Percentiles rank a stretch among this genome's conserved stretches.
Evolutionary conservation across 1,284 basidiomycete genomes (phyloP).

Genomic region (Austroboletus novae-zelandiae): DNA sequence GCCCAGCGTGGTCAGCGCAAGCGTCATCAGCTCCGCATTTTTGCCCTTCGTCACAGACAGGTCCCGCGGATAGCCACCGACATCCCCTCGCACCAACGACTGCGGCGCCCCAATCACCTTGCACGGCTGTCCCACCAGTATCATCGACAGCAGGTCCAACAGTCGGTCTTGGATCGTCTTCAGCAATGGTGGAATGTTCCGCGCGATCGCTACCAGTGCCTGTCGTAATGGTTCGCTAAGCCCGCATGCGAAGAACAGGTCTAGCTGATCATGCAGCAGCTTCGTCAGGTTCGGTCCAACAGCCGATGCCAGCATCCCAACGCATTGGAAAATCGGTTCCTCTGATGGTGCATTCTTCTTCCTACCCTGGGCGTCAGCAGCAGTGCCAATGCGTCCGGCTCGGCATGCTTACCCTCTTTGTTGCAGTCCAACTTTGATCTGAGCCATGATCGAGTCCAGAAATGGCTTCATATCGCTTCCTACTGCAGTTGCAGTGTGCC

Average conservation of each 20-base stretch:
- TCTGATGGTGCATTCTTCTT: conserved; percentile 94
- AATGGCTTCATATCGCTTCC: conserved; percentile 96
- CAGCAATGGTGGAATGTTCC: conserved; percentile 87
- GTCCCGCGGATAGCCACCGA: conserved; percentile 52
- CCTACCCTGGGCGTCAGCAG: conserved; percentile 40
- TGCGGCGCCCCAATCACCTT: conserved; percentile 81
- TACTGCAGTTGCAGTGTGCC: conserved; percentile 90
- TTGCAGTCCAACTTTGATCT: conserved; percentile 88
- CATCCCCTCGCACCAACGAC: conserved; percentile 52
- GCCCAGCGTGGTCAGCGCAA: conserved; percentile 88
- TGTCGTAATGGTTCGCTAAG: conserved; percentile 87
- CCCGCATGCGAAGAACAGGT: conserved; percentile 96
- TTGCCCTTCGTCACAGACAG: conserved; percentile 54
- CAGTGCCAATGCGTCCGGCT: conserved; percentile 5
- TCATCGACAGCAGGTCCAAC: conserved; percentile 78
- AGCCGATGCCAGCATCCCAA: conserved; percentile 93
- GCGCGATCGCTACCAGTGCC: conserved; percentile 85
- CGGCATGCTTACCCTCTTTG: conserved; percentile 67
- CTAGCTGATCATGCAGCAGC: conserved; percentile 93
- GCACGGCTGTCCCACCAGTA: conserved; percentile 82
- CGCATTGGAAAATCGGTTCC: conserved; percentile 96
- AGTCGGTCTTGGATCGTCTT: conserved; percentile 93
- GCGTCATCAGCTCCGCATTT: conserved; percentile 73
- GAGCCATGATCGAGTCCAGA: conserved; percentile 87
- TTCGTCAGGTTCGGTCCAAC: conserved; percentile 97